Conservation (phyloP, 75 land plant species). For the Gnetum montanum region DNA sequence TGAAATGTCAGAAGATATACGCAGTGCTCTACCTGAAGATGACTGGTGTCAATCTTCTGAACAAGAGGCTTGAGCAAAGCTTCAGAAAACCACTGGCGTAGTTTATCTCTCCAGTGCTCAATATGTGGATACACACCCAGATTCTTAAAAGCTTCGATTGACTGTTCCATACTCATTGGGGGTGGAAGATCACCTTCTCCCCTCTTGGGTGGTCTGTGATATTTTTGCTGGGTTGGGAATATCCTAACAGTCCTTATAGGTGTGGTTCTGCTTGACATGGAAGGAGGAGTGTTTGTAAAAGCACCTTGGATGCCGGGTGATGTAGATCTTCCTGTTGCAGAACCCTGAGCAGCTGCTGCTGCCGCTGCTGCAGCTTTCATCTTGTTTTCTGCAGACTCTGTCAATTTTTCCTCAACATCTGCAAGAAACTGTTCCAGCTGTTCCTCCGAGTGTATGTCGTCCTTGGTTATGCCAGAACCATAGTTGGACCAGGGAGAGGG, state of each 20-base stretch:
- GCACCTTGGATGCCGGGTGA: slow-evolving; percentile 42
- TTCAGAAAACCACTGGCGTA: slow-evolving; percentile 95
- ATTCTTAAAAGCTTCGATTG: slow-evolving; percentile 52
- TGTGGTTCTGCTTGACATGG: no score
- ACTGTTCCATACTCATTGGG: slow-evolving; percentile 80
- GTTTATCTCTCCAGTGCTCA: slow-evolving; percentile 91
- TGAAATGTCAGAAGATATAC: no score
- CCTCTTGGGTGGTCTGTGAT: slow-evolving; percentile 74
- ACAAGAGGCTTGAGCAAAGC: slow-evolving; percentile 74
- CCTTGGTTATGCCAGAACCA: slow-evolving; percentile 33
- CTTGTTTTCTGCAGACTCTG: slow-evolving; percentile 61
- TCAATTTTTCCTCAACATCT: slow-evolving; percentile 69
- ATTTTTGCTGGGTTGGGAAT: slow-evolving; percentile 83
- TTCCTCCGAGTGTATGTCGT: slow-evolving; percentile 65
- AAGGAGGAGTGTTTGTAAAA: slow-evolving; percentile 44
- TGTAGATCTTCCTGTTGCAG: slow-evolving; percentile 60
- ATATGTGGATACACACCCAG: slow-evolving; percentile 82
- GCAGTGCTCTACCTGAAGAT: slow-evolving; percentile 53
- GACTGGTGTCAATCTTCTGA: slow-evolving; percentile 77
- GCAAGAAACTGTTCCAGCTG: slow-evolving; percentile 70
- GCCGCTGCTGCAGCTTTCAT: slow-evolving; percentile 30
- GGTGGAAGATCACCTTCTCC: slow-evolving; percentile 83
- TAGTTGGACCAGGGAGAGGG: slow-evolving; percentile 71
- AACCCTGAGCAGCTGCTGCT: slow-evolving; percentile 10
- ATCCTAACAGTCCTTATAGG: slow-evolving; percentile 86